Percentiles rank a stretch among this genome's conserved stretches.
These are phyloP conservation scores for Xylaria longipes DNA, from an alignment of 495 filamentous ascomycete species.

Conservation along the genomic window DNA sequence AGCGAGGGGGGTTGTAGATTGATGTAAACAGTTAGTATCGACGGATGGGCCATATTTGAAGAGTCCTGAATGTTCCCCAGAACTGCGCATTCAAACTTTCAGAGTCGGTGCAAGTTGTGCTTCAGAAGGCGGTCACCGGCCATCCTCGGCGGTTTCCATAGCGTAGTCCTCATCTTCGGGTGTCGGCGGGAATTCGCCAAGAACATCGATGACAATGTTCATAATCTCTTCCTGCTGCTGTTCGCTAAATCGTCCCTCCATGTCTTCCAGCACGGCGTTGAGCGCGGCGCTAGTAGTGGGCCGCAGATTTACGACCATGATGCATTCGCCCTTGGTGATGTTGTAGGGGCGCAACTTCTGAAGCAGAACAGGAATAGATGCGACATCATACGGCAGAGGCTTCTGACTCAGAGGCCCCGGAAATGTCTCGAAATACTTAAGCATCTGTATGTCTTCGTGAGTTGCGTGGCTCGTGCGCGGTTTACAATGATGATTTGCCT, in stretches of 20 bases:
- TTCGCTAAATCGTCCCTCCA: conserved; percentile 51
- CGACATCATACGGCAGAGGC: conserved; percentile 43
- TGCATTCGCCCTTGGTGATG: conserved; percentile 53
- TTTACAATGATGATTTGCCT: conserved; percentile 1
- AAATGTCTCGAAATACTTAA: conserved; percentile 46
- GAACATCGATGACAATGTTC: conserved; percentile 48
- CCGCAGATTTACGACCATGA: conserved; percentile 54
- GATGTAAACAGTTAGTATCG: conserved; percentile 35
- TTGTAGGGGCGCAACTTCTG: conserved; percentile 46
- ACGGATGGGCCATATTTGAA: neutral
- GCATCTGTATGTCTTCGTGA: conserved; percentile 34
- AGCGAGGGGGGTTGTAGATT: conserved; percentile 50
- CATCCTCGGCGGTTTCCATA: conserved; percentile 43
- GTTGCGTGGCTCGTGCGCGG: conserved; percentile 7
- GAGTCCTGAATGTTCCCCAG: neutral
- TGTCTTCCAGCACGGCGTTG: conserved; percentile 51
- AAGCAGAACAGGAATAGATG: conserved; percentile 42
- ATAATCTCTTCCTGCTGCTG: conserved; percentile 52
- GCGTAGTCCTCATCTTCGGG: conserved; percentile 31
- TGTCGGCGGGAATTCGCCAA: conserved; percentile 44
- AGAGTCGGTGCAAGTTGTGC: neutral
- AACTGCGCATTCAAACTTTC: neutral
- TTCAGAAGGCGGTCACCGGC: conserved; percentile 24
- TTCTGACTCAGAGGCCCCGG: conserved; percentile 53
- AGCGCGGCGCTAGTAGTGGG: conserved; percentile 45